Conservation (phyloP, 176 grass and related monocot genomes). For the Rhynchospora breviuscula region DNA sequence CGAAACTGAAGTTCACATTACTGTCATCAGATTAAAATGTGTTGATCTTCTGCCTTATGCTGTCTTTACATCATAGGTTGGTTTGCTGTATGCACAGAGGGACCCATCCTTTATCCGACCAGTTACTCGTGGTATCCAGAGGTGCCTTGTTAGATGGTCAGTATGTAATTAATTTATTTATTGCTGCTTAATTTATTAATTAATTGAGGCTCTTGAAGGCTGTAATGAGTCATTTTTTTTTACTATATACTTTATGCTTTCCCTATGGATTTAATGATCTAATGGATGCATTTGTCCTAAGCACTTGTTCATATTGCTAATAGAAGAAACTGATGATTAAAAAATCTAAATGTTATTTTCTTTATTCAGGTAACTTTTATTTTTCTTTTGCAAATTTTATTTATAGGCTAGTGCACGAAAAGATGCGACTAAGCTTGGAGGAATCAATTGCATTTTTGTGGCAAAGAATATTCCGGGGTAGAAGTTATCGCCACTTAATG, state of each 20-base stretch:
- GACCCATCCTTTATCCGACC: slow-evolving; percentile 87
- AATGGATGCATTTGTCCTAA: not conserved
- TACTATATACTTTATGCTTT: not conserved
- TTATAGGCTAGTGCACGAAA: slow-evolving; percentile 83
- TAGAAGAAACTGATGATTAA: not conserved
- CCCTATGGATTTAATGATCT: not conserved
- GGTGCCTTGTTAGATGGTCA: slow-evolving; percentile 88
- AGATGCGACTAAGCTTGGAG: slow-evolving; percentile 57
- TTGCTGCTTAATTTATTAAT: not conserved
- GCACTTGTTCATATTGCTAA: not conserved
- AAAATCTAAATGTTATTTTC: not conserved
- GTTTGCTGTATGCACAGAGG: slow-evolving; percentile 85
- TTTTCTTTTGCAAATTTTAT: not conserved
- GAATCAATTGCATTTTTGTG: slow-evolving; percentile 56
- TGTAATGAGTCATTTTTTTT: not conserved
- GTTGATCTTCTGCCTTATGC: not conserved
- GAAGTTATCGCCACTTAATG: slow-evolving; percentile 92
- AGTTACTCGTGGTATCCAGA: slow-evolving; percentile 69
- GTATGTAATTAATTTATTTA: slow-evolving; percentile 9
- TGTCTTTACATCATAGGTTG: slow-evolving; percentile 51
- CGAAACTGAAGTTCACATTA: not conserved
- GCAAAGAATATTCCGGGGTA: slow-evolving; percentile 67
- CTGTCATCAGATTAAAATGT: slow-evolving; percentile 21
- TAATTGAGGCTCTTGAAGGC: not conserved
- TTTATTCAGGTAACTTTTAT: slow-evolving; percentile 8